Base-by-base conservation (phyloP, 1,284 basidiomycete species). In the Sphagnurus paluster region DNA sequence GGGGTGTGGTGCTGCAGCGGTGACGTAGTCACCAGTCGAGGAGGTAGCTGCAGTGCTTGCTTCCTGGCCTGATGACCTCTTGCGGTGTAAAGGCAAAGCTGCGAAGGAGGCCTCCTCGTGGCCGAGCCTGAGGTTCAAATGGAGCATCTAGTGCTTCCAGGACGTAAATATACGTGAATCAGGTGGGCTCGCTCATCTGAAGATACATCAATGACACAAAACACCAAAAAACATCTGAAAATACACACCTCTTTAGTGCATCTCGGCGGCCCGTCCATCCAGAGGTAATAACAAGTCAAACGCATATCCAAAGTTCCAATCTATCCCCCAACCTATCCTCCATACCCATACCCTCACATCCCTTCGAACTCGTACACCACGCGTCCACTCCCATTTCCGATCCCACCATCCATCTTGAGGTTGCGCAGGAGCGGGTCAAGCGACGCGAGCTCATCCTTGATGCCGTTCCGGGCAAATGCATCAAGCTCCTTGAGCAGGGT, bases 401-500 rank as follows among this genome's bases (percentile, higher is more conserved):
- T 26, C 11, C 39, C 33, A 16, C 39, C 42, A 11, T 46, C 48
- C n/a, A 51, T 39, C 26, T 61, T 68, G 41, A 72, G 64, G 69
- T 86, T 87, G 26, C 83, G 72, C 50, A 91, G 68, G 21, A 90
- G 65, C 16, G 89, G 89, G 64, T 90, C 87, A 25, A 92, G 70
- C 16, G 86, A 86, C 17, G 84, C 78, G 34, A 93, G 71, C 65
- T 93, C 90, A 47, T 90, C 85, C 63, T 80, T 82, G 63, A 93
- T 93, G 13, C 81, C 79, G 34, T 80, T 80, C 39, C 90, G 75
- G 28, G 91, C 90, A 47, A 90, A 79, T 30, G 76, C 72, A 62
- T 93, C 91, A 11, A 93, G 76, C 54, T 93, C 91, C 65, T 92
- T 93, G 50, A 91, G 68, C 7, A 93, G 66, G 21, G 67, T 68